phyloP scores from a whole-genome alignment of 2,329 filamentous ascomycete species.

The Conoideocrella luteorostrata region DNA sequence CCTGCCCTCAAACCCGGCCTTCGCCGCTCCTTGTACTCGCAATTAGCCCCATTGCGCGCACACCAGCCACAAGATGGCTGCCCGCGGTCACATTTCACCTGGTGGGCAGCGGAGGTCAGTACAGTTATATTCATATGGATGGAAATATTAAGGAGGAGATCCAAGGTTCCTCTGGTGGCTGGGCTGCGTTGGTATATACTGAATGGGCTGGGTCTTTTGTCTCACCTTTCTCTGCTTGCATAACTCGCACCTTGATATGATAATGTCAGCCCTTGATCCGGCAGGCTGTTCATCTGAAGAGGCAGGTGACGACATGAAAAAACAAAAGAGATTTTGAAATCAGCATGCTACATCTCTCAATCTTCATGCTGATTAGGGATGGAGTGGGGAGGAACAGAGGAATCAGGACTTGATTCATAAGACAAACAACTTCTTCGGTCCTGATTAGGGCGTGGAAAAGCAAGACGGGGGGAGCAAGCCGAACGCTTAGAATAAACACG shows the following conservation, averaged over 20 bases:
- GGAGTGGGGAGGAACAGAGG: no score
- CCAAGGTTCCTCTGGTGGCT: no score
- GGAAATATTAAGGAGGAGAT: no score
- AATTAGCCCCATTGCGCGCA: slow-evolving; percentile 53
- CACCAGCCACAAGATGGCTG: slow-evolving; percentile 68
- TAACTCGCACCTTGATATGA: slow-evolving; percentile 57
- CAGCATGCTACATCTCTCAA: no score
- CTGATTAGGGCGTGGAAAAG: not conserved
- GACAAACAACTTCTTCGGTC: no score
- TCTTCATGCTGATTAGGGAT: no score
- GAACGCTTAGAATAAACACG: not conserved
- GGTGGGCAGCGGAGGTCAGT: slow-evolving; percentile 4
- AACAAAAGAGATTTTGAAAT: slow-evolving; percentile 1
- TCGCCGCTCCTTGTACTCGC: slow-evolving; percentile 64
- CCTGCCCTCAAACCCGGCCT: slow-evolving; percentile 60
- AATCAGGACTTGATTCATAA: no score
- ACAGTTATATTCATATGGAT: not conserved
- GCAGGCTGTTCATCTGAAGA: slow-evolving; percentile 1
- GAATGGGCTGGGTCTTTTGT: no score
- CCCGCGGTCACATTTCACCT: slow-evolving; percentile 71
- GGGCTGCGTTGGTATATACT: no score
- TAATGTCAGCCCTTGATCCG: slow-evolving; percentile 28
- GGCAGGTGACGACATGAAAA: slow-evolving; percentile 14
- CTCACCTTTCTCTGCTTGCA: slow-evolving; percentile 75
- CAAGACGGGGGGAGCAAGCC: not conserved